phyloP scores from a whole-genome alignment of 2,329 filamentous ascomycete species.

The Ascochyta viciae-villosae region DNA sequence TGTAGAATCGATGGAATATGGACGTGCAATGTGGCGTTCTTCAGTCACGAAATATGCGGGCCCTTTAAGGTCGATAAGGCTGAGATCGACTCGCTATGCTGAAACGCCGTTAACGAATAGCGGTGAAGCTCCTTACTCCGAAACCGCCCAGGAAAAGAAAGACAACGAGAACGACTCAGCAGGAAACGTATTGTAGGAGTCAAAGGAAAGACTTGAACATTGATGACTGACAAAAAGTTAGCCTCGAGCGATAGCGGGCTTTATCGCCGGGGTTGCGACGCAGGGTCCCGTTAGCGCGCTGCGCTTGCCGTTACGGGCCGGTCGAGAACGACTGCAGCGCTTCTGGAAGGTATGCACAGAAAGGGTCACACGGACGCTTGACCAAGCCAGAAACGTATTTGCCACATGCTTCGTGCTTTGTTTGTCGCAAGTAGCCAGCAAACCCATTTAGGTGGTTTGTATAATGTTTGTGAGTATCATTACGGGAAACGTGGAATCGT shows the following conservation, averaged over 20 bases:
- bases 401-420: constrained; percentile 2
- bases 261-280: constrained; percentile 13
- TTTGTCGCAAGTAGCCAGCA: too few relatives aligned
- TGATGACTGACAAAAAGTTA: constrained; percentile 20
- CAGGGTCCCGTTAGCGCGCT: constrained; percentile 16
- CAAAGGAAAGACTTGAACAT: background rate
- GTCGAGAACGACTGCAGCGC: constrained; percentile 1
- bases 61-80: background rate
- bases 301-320: background rate
- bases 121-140: background rate
- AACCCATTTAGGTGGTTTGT: too few relatives aligned
- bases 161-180: background rate
- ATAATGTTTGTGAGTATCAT: background rate
- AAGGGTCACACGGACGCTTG: constrained; percentile 5
- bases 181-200: background rate
- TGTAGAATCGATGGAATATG: too few relatives aligned
- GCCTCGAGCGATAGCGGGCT: constrained; percentile 13
- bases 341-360: constrained; percentile 10
- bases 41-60: background rate
- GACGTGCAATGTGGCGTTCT: background rate
- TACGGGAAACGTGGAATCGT: background rate
- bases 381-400: constrained; percentile 9
- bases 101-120: background rate
- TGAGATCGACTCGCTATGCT: background rate
- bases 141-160: background rate